phyloP scores from a whole-genome alignment of 768 basidiomycete genomes.

The Tulasnella sp. region DNA sequence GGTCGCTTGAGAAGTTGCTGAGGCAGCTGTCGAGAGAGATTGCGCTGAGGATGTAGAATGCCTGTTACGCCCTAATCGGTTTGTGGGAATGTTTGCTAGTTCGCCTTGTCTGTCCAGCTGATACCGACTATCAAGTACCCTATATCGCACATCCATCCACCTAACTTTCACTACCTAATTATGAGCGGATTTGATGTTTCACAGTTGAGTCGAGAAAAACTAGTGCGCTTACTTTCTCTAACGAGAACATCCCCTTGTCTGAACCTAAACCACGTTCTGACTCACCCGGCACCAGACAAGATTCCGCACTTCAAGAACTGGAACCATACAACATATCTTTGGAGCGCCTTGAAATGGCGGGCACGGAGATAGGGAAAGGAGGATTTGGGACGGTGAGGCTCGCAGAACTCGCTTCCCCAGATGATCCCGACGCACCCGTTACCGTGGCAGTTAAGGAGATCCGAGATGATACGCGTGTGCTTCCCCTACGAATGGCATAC shows the following conservation, averaged over 20 bases:
- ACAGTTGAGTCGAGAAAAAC: too few relatives aligned
- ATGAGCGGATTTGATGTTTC: too few relatives aligned
- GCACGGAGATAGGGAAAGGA: neutral
- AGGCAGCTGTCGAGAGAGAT: conserved; percentile 1
- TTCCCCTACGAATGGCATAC: neutral
- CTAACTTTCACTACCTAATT: too few relatives aligned
- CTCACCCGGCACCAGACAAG: neutral
- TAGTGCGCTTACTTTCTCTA: too few relatives aligned
- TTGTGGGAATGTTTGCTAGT: too few relatives aligned
- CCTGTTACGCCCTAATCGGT: too few relatives aligned
- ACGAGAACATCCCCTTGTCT: too few relatives aligned
- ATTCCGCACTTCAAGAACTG: neutral
- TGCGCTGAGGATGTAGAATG: neutral
- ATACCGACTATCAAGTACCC: too few relatives aligned
- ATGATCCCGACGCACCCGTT: neutral
- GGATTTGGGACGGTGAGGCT: neutral
- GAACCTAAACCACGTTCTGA: too few relatives aligned
- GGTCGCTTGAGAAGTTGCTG: conserved; percentile 7
- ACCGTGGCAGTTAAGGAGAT: neutral
- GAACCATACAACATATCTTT: neutral
- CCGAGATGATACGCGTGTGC: neutral
- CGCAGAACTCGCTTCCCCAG: neutral
- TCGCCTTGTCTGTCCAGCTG: too few relatives aligned
- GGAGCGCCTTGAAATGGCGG: neutral
- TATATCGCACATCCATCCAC: too few relatives aligned